Evolutionary conservation across 1,284 basidiomycete species (phyloP), one percentile per base, ranked within the genome.

Genomic region (Earliella scabrosa): DNA sequence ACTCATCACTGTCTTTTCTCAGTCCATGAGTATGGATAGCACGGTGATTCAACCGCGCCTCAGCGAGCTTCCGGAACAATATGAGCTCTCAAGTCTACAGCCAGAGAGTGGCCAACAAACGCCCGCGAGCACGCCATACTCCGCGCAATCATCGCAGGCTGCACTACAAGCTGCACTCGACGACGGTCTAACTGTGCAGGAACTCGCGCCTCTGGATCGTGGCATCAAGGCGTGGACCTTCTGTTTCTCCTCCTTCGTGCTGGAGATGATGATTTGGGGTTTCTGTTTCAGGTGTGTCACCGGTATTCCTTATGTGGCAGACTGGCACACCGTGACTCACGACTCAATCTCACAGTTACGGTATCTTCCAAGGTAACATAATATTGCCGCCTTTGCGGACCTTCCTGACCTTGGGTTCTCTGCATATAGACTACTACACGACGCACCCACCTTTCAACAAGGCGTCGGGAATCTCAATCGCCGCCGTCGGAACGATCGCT

Each of bases 191-290:
- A 58, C 29, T 10, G 56, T 61, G 16, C 60, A 61, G 11, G 60
- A 62, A 27, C 54, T 62, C 16, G 57, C 60, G 21, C 57, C 60
- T 26, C 31, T 62, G 31, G 60, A 62, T 20, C 43, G 47, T 5
- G 60, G 60, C 16, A 32, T 59, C 11, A 48, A 52, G 9, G 60
- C 60, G 24, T 62, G 60, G 60, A 54, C 57, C 34, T 62, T 62
- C 39, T 59, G 60, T 40, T 53, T 48, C 35, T 58, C 46, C 11
- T 54, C 53, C 16, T 61, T 61, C 26, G 20, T 61, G 27, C 65
- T 77, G 10, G 73, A 76, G 52, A 70, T 69, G 20, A 63, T 77
- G 46, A 67, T 77, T 21, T 78, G 75, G 76, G 73, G 75, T 1
- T 58, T 61, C 18, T 59, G 56, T 45, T 63, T 63, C 45, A 63